These are phyloP conservation scores for Cucurbita maxima DNA, from an alignment of 306 rosid genomes.

Conservation along the genomic window DNA sequence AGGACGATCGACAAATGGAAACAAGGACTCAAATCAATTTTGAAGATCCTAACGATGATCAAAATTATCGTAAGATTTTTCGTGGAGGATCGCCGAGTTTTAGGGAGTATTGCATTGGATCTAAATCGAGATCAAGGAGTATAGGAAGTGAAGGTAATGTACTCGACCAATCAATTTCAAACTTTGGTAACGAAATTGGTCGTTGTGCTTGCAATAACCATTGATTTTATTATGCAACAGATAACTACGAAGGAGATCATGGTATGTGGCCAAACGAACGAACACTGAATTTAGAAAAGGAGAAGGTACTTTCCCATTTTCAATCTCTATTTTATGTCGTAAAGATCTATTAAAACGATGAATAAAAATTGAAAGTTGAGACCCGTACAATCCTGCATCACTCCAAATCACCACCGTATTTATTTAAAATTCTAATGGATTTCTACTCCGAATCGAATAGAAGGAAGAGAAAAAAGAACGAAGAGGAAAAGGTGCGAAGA, in stretches of 20 bases:
- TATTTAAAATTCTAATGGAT: too few relatives aligned
- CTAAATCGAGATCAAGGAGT: neutral
- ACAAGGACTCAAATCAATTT: neutral
- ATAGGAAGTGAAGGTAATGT: neutral
- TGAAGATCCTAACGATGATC: neutral
- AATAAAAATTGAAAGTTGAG: too few relatives aligned
- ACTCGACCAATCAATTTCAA: neutral
- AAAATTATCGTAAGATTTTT: constrained; percentile 7
- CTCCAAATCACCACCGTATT: too few relatives aligned
- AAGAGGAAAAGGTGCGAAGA: neutral
- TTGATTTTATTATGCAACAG: neutral
- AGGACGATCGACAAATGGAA: neutral
- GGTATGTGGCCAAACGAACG: neutral
- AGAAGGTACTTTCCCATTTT: neutral
- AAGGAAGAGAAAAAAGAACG: neutral
- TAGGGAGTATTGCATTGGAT: constrained; percentile 31
- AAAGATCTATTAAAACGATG: too few relatives aligned
- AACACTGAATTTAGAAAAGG: neutral
- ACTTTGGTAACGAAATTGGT: neutral
- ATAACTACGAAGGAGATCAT: neutral
- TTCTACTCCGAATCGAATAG: too few relatives aligned
- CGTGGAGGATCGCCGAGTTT: constrained; percentile 43
- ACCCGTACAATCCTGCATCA: too few relatives aligned
- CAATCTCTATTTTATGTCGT: too few relatives aligned
- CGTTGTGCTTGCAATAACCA: too few relatives aligned